Conservation (phyloP, 139 green algal species). For the Asterochloris erici region DNA sequence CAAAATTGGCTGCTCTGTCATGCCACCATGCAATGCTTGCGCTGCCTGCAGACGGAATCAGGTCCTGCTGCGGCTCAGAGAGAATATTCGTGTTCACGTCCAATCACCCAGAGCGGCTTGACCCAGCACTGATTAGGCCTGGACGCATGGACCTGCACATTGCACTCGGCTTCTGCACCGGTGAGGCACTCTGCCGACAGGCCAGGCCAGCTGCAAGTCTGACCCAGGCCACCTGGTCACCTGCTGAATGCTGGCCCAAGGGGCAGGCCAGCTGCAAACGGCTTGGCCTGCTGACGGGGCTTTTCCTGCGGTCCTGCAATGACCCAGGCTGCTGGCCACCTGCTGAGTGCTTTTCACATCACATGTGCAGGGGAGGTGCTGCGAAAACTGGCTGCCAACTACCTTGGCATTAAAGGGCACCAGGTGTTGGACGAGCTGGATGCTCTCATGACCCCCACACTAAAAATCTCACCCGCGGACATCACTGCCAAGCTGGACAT, state of each 20-base stretch:
- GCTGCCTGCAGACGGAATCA: conserved; percentile 9
- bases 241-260: no score
- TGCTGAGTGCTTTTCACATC: no score
- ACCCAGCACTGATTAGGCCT: conserved; percentile 63
- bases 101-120: conserved; percentile 67
- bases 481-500: background rate
- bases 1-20: no score
- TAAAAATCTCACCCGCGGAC: background rate
- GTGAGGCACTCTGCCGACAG: background rate
- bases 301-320: no score
- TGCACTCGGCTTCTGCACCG: background rate
- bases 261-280: no score
- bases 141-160: conserved; percentile 58
- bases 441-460: background rate
- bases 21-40: background rate
- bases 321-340: no score
- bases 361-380: background rate
- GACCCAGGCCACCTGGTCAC: no score
- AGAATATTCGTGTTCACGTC: conserved; percentile 44
- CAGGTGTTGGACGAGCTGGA: background rate
- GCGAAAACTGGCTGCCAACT: background rate
- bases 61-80: conserved; percentile 19
- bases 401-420: background rate
- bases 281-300: no score
- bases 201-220: no score